Evolutionary conservation across 176 grass and related monocot species (phyloP).

Genomic region (Elymus sibiricus): DNA sequence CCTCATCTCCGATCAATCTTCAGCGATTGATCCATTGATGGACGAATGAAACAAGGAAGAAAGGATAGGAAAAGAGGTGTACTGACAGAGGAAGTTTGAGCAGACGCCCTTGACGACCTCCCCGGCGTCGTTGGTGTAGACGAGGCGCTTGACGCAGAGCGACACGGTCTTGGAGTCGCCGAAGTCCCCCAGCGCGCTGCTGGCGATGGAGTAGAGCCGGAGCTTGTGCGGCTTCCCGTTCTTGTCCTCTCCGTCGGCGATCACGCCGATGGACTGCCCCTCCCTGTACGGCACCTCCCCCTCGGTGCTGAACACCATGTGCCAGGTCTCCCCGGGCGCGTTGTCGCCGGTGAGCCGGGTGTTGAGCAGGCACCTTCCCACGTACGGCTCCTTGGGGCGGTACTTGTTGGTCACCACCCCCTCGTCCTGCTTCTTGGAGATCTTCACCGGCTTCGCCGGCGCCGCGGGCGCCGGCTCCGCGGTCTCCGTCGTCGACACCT

Average conservation of each 20-base stretch:
- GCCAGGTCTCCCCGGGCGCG: constrained; percentile 91
- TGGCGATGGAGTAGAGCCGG: constrained; percentile 88
- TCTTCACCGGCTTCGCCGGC: constrained; percentile 48
- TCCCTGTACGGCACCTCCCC: constrained; percentile 78
- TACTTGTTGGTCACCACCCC: constrained; percentile 69
- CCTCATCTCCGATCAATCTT: background rate
- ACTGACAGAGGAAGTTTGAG: constrained; percentile 86
- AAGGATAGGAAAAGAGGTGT: background rate
- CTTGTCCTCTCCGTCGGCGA: constrained; percentile 84
- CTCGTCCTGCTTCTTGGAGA: constrained; percentile 83
- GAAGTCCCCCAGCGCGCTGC: constrained; percentile 88
- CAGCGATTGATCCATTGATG: background rate
- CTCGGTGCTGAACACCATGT: constrained; percentile 97
- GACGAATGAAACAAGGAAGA: background rate
- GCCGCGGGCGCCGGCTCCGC: background rate
- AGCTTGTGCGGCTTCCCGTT: constrained; percentile 96
- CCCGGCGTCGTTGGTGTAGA: constrained; percentile 92
- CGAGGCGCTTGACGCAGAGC: constrained; percentile 88
- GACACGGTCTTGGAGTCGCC: constrained; percentile 88
- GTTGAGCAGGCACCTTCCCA: constrained; percentile 71
- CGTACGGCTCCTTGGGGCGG: constrained; percentile 85
- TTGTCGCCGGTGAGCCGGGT: constrained; percentile 85
- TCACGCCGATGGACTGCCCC: constrained; percentile 86
- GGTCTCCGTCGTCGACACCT: constrained; percentile 55
- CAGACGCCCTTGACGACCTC: constrained; percentile 96